A percentile compares a stretch with the other conserved stretches of the same genome.
Evolutionary conservation across 176 grass and related monocot genomes (phyloP).

Genomic region (Cenchrus americanus): DNA sequence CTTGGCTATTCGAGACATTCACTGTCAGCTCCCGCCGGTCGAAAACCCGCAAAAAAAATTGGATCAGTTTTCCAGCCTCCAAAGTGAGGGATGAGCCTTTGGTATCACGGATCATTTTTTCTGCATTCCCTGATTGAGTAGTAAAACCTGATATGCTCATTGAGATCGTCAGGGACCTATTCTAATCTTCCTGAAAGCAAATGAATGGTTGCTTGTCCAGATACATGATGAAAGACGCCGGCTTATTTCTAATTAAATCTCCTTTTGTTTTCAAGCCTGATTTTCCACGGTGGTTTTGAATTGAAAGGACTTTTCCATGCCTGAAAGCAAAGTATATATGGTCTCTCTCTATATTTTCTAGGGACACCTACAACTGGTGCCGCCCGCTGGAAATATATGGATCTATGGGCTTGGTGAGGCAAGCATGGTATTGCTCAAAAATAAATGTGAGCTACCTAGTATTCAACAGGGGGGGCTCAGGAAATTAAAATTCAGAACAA

Average conservation of each 20-base stretch:
- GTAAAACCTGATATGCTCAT: not conserved
- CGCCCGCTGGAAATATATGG: not conserved
- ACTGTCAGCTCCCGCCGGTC: too few species aligned
- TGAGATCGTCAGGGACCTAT: not conserved
- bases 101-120: not conserved
- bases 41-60: too few species aligned
- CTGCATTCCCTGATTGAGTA: not conserved
- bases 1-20: too few species aligned
- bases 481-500: too few species aligned
- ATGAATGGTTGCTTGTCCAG: not conserved
- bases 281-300: not conserved
- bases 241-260: not conserved
- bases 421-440: too few species aligned
- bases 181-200: not conserved
- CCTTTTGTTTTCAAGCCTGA: not conserved
- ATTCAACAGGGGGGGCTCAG: not conserved
- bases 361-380: not conserved
- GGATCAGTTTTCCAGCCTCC: not conserved
- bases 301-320: not conserved
- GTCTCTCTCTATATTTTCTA: not conserved
- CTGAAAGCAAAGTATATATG: not conserved
- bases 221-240: not conserved
- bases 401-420: constrained; percentile 22
- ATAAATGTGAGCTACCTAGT: not conserved
- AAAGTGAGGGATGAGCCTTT: not conserved